Evolutionary conservation across 2,329 filamentous ascomycete species (phyloP), one percentile per base, ranked within the genome.

Genomic region (Tolypocladium tropicale): DNA sequence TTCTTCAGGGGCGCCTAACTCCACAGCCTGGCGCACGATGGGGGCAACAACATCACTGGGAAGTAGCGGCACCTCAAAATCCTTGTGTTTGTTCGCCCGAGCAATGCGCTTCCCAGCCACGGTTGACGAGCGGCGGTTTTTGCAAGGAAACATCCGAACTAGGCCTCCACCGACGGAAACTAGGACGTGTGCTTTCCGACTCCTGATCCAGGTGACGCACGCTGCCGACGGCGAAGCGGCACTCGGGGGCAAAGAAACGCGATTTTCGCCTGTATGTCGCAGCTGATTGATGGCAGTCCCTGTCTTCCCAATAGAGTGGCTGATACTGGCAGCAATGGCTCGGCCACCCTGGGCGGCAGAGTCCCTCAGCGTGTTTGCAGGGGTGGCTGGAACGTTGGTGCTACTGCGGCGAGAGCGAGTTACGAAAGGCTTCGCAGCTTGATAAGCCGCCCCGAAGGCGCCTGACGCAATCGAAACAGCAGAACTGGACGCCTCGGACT

Each of bases 181-280:
- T 23, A 93, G 75, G 5, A 78, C 78, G 56, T 85, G 82, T 36
- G 80, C 78, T 57, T 78, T 82, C 62, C 78, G 83, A 36, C 83
- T 80, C 30, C 78, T 80, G 50, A 88, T 74, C 82, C 88, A 88
- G 1, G 78, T 74, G 3, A 88, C 80, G 63, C 85, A 89, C 4
- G 79, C 76, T 9, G 79, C 75, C 2, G 78, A 78, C 2, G 84
- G 81, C 16, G 76, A 73, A 30, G 70, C 68, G n/a, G 76, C 68
- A 51, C 80, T 78, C 12, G 74, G 72, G 12, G 87, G 88, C 33
- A 90, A 74, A 50, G 86, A 81, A 46, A 91, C 80, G 59, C 89
- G 82, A 68, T 89, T 90, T 66, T 90, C 88, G 12, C 85, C 85
- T 0, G 83, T 88, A 63, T 90, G 87, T 51, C 88, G 84, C 57